Conservation (phyloP, 108 stramenopile genomes). For the Discostella stelligeroides region DNA sequence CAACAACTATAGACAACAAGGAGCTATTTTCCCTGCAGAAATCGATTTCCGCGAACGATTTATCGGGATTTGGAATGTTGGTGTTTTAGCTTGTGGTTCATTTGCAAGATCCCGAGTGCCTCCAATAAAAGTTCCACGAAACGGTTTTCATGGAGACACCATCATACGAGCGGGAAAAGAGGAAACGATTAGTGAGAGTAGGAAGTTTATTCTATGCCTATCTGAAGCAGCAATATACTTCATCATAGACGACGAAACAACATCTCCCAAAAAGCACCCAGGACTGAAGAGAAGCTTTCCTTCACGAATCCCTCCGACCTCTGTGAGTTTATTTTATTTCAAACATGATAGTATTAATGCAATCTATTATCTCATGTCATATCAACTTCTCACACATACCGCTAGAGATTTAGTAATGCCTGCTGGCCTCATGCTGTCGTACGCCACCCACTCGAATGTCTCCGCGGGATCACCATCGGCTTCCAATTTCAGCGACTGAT, state of each 20-base stretch:
- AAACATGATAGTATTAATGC: not conserved
- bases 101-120: constrained; percentile 58
- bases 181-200: constrained; percentile 60
- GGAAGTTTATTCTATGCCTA: constrained; percentile 68
- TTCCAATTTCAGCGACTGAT: constrained; percentile 85
- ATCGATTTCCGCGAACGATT: constrained; percentile 57
- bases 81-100: constrained; percentile 76
- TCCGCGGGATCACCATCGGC: constrained; percentile 76
- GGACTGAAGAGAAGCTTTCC: constrained; percentile 62
- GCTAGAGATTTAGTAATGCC: constrained; percentile 58
- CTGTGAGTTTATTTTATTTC: constrained; percentile 10
- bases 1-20: constrained; percentile 22
- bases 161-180: constrained; percentile 38
- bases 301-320: constrained; percentile 55
- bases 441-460: constrained; percentile 60
- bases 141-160: constrained; percentile 82
- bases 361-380: not conserved
- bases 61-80: constrained; percentile 74
- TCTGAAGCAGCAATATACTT: constrained; percentile 70
- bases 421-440: constrained; percentile 82
- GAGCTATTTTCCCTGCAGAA: constrained; percentile 1
- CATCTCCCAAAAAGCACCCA: constrained; percentile 31
- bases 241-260: constrained; percentile 61
- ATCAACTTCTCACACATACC: not conserved
- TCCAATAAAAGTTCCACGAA: constrained; percentile 51